Evolutionary conservation across 2,329 filamentous ascomycete genomes (phyloP).

Genomic region (Setomelanomma holmii): DNA sequence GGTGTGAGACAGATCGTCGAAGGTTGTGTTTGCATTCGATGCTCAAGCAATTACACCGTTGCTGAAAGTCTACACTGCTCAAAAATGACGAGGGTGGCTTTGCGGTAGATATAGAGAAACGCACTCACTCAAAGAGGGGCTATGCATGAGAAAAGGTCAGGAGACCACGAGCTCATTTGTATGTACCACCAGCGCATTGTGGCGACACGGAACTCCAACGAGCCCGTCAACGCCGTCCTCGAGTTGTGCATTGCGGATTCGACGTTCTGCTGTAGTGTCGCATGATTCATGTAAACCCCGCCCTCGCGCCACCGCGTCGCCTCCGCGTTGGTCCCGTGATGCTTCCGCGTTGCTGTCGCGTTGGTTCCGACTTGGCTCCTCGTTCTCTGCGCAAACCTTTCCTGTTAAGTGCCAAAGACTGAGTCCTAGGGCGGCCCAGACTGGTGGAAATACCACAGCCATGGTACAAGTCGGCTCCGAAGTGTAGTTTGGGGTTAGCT

Average conservation of each 20-base stretch:
- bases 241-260: neutral
- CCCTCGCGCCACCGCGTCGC: neutral
- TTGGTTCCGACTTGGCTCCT: conserved; percentile 25
- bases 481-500: conserved; percentile 7
- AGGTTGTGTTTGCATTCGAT: no score
- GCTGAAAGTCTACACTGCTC: no score
- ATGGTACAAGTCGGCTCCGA: neutral
- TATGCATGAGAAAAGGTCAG: no score
- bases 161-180: neutral
- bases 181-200: neutral
- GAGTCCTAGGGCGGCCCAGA: neutral
- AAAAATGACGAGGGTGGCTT: no score
- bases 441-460: neutral
- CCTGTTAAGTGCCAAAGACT: neutral
- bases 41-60: no score
- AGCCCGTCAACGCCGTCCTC: neutral
- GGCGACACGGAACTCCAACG: neutral
- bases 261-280: neutral
- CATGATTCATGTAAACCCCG: conserved; percentile 7
- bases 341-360: conserved; percentile 6
- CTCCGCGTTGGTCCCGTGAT: conserved; percentile 7
- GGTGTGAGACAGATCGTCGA: no score
- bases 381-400: neutral
- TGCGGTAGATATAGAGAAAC: no score
- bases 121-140: no score